phyloP scores from a whole-genome alignment of 1,284 basidiomycete genomes.

The Polyporus tsugae region DNA sequence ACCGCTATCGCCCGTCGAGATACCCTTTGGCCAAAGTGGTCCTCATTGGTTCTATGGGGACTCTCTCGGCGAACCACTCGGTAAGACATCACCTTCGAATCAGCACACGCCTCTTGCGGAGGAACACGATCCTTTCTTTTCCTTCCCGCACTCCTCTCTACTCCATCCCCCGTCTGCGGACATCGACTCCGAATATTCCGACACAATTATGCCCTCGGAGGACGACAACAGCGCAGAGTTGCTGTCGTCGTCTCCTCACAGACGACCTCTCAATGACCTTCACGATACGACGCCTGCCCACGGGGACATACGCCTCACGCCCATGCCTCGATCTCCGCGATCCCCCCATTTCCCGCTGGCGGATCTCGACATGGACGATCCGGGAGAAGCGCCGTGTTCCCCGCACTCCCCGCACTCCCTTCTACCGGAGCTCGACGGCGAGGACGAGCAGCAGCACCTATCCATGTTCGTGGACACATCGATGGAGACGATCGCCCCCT shows the following conservation, averaged over 20 bases:
- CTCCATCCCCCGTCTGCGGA: conserved; percentile 25
- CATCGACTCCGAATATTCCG: conserved; percentile 32
- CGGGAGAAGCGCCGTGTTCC: conserved; percentile 20
- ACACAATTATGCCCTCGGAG: conserved; percentile 35
- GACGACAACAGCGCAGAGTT: conserved; percentile 26
- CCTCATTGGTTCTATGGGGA: conserved; percentile 19
- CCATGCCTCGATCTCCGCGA: conserved; percentile 34
- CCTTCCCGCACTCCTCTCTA: conserved; percentile 21
- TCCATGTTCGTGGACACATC: conserved; percentile 5
- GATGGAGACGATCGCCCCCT: conserved; percentile 31
- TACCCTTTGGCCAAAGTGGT: conserved; percentile 15
- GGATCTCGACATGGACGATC: conserved; percentile 28
- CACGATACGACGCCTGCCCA: conserved; percentile 23
- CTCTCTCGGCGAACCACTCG: background rate
- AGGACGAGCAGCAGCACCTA: conserved; percentile 6
- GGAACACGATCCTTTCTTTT: conserved; percentile 29
- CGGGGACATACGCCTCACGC: conserved; percentile 31
- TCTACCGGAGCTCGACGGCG: conserved; percentile 28
- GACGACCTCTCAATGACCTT: conserved; percentile 31
- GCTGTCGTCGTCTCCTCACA: conserved; percentile 28
- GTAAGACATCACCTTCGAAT: conserved; percentile 6
- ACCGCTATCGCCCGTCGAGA: conserved; percentile 24
- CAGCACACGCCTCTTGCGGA: conserved; percentile 9
- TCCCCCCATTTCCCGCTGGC: conserved; percentile 29
- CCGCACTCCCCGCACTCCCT: conserved; percentile 29